phyloP scores from a whole-genome alignment of 148 eudicot genomes.

The Dianthus caryophyllus region DNA sequence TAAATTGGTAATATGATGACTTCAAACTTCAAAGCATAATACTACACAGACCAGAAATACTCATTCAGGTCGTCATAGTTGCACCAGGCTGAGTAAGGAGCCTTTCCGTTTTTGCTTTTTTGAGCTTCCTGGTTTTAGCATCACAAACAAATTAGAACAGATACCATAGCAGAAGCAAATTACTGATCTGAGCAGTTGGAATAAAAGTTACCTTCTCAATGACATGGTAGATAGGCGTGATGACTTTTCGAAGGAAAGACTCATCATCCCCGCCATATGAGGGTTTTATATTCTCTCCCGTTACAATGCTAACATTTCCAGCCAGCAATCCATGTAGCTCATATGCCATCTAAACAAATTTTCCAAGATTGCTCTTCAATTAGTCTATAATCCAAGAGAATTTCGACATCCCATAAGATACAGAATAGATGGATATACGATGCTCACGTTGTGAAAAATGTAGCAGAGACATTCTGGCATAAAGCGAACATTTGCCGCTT shows the following conservation, averaged over 20 bases:
- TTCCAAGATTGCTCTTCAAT: slow-evolving; percentile 10
- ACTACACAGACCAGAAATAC: slow-evolving; percentile 64
- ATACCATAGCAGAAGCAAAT: slow-evolving; percentile 5
- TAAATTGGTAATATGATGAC: neutral
- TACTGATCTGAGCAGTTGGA: slow-evolving; percentile 1
- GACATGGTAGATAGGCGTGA: slow-evolving; percentile 80
- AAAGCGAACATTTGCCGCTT: slow-evolving; percentile 90
- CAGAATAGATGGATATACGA: slow-evolving; percentile 11
- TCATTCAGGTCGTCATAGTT: slow-evolving; percentile 93
- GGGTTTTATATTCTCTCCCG: slow-evolving; percentile 93
- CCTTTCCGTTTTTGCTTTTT: slow-evolving; percentile 76
- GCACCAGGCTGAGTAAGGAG: slow-evolving; percentile 82
- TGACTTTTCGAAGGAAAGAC: slow-evolving; percentile 85
- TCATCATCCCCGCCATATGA: slow-evolving; percentile 98
- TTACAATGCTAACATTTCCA: slow-evolving; percentile 92
- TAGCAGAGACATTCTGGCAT: slow-evolving; percentile 97
- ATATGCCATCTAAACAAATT: slow-evolving; percentile 75
- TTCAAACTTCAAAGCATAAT: neutral
- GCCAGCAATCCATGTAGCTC: slow-evolving; percentile 92
- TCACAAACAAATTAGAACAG: slow-evolving; percentile 18
- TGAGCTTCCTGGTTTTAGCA: slow-evolving; percentile 69
- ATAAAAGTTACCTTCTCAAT: slow-evolving; percentile 57
- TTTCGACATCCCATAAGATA: neutral
- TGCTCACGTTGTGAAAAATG: slow-evolving; percentile 83
- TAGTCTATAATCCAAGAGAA: slow-evolving; percentile 3